These are phyloP conservation scores for Anastatica hierochuntica DNA, from an alignment of 345 rosid genomes.

Conservation along the genomic window DNA sequence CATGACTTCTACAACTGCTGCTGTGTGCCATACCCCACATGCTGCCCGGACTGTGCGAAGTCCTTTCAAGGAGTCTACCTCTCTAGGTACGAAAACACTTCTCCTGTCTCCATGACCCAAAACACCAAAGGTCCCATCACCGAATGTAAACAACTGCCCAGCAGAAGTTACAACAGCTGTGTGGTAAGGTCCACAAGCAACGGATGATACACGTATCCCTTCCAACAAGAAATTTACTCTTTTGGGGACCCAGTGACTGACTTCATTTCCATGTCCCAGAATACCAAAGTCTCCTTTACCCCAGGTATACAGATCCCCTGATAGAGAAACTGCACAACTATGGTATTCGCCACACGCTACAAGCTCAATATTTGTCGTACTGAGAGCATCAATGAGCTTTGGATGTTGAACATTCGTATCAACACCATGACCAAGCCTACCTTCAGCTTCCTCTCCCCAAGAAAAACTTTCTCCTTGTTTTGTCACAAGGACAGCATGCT, in stretches of 20 bases:
- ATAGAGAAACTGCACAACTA: conserved; percentile 58
- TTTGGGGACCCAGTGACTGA: conserved; percentile 53
- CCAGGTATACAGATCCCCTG: conserved; percentile 63
- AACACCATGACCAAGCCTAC: conserved; percentile 67
- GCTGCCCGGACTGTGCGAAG: conserved; percentile 50
- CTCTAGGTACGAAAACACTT: conserved; percentile 48
- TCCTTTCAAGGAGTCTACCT: conserved; percentile 54
- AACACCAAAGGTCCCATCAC: conserved; percentile 78
- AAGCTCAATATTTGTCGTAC: conserved; percentile 35
- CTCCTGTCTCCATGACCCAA: conserved; percentile 63
- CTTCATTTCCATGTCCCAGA: conserved; percentile 48
- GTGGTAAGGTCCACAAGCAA: conserved; percentile 79
- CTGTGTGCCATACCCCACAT: conserved; percentile 83
- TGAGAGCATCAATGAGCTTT: conserved; percentile 43
- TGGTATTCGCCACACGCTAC: conserved; percentile 68
- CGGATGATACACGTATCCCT: conserved; percentile 52
- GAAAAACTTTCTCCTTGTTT: conserved; percentile 46
- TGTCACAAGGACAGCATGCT: conserved; percentile 43
- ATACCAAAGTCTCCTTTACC: conserved; percentile 62
- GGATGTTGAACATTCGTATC: conserved; percentile 53
- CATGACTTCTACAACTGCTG: conserved; percentile 98
- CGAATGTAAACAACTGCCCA: conserved; percentile 68
- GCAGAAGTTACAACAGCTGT: conserved; percentile 57
- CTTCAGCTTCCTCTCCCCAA: conserved; percentile 56
- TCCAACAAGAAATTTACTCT: conserved; percentile 47